Percentiles rank a stretch among this genome's conserved stretches.
These are phyloP conservation scores for Wickerhamomyces xylosicus DNA, from an alignment of 805 yeast genomes.

Conservation along the genomic window DNA sequence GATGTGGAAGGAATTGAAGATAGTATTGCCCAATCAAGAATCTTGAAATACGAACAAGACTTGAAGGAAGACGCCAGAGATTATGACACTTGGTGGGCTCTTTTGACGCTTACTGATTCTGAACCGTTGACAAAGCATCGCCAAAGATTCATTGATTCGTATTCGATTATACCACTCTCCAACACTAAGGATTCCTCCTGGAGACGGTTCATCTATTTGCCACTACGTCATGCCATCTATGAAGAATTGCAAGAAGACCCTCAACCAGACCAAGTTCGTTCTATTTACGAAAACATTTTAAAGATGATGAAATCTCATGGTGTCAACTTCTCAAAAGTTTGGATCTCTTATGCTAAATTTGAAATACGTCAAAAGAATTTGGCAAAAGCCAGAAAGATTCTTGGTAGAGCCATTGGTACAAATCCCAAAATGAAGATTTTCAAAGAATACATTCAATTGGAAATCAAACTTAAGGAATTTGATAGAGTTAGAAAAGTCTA, in stretches of 20 bases:
- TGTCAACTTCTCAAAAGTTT: slow-evolving; percentile 62
- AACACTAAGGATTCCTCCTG: slow-evolving; percentile 34
- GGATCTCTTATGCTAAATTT: slow-evolving; percentile 66
- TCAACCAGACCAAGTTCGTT: slow-evolving; percentile 30
- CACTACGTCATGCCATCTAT: slow-evolving; percentile 57
- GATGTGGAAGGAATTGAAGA: slow-evolving; percentile 39
- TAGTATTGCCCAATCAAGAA: slow-evolving; percentile 44
- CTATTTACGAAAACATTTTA: slow-evolving; percentile 39
- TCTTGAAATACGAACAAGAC: slow-evolving; percentile 39
- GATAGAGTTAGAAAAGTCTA: slow-evolving; percentile 69
- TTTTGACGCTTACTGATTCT: slow-evolving; percentile 40
- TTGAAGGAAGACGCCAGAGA: slow-evolving; percentile 39
- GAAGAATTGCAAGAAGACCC: slow-evolving; percentile 42
- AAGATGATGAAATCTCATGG: slow-evolving; percentile 39
- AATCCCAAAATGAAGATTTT: slow-evolving; percentile 52
- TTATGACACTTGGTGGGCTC: slow-evolving; percentile 80
- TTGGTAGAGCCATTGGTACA: slow-evolving; percentile 66
- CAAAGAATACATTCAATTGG: slow-evolving; percentile 56
- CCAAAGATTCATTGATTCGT: slow-evolving; percentile 34
- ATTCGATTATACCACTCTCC: slow-evolving; percentile 27
- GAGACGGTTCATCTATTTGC: slow-evolving; percentile 60
- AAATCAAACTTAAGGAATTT: slow-evolving; percentile 61
- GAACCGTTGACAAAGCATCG: slow-evolving; percentile 21
- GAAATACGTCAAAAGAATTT: slow-evolving; percentile 55
- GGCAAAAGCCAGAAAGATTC: slow-evolving; percentile 46